phyloP scores from a whole-genome alignment of 371 early-diverging fungal genomes.

The Zopfochytrium polystomum region DNA sequence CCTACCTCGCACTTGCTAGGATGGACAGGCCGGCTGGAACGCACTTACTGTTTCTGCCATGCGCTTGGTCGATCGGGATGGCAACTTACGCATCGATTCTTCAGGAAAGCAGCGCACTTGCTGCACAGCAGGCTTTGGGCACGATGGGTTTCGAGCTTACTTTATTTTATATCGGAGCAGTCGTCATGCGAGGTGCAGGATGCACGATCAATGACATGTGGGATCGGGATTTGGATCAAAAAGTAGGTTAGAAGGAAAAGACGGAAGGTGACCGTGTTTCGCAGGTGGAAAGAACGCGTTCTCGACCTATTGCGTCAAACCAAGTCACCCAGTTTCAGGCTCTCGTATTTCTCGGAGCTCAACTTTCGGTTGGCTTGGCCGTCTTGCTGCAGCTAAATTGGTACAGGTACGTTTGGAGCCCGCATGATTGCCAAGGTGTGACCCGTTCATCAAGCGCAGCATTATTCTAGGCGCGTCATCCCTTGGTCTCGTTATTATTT shows the following conservation, averaged over 20 bases:
- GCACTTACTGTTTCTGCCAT: slow-evolving; percentile 87
- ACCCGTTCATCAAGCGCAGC: slow-evolving; percentile 30
- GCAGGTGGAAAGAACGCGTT: slow-evolving; percentile 77
- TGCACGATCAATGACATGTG: slow-evolving; percentile 97
- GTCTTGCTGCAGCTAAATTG: slow-evolving; percentile 37
- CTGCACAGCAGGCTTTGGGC: not conserved
- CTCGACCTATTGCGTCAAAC: slow-evolving; percentile 84
- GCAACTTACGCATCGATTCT: slow-evolving; percentile 59
- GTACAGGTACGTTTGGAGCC: slow-evolving; percentile 42
- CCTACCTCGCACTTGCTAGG: slow-evolving; percentile 60
- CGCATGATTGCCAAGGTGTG: not conserved
- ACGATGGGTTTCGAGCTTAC: slow-evolving; percentile 65
- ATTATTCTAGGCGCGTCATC: slow-evolving; percentile 81
- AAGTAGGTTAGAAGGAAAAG: too few species aligned
- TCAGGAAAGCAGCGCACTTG: slow-evolving; percentile 7
- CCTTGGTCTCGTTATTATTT: slow-evolving; percentile 71
- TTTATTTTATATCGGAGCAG: slow-evolving; percentile 84
- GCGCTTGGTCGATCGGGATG: slow-evolving; percentile 70
- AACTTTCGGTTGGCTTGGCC: slow-evolving; percentile 77
- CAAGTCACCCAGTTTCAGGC: slow-evolving; percentile 68
- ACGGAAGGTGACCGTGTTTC: too few species aligned
- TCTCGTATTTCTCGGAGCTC: slow-evolving; percentile 73
- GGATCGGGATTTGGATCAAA: slow-evolving; percentile 85
- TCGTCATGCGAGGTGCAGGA: slow-evolving; percentile 95
- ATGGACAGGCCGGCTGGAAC: slow-evolving; percentile 92